Evolutionary conservation across 495 filamentous ascomycete species (phyloP), one percentile per base, ranked within the genome.

Genomic region (Hyphodiscus hymeniophilus): DNA sequence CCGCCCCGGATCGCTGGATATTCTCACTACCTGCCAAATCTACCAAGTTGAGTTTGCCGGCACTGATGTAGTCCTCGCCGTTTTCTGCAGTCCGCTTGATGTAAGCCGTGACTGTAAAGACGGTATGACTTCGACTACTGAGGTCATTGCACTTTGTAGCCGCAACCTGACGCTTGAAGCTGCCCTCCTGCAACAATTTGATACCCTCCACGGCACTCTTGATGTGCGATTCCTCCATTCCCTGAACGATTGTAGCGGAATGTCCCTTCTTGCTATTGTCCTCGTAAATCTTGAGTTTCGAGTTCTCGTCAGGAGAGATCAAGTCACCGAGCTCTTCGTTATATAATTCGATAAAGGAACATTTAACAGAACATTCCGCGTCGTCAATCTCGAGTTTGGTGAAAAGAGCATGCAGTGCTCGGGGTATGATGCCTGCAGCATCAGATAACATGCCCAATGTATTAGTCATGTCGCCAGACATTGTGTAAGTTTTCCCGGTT

Each of bases 101-200:
- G 55, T 85, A 82, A 0, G 87, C 86, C 0, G 91, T 96, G 42
- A 97, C 82, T 0, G 94, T 96, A 56, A 98, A 98, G 3, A 98
- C 82, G 0, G 92, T 97, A 55, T 98, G 92, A 66, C 89, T 94
- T 60, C 92, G 80, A 48, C 87, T 94, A 67, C 89, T 95, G 17
- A 96, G 75, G 58, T 98, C 94, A 61, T 98, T 98, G 70, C 92
- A 98, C 62, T 96, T 97, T 2, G 92, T 98, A 6, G 92, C 89
- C 1, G 92, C 94, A 31, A 97, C 94, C 62, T 97, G 92, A 15
- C 92, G 85, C 61, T 87, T 94, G 61, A 94, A 74, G 60, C 89
- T 95, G 32, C 92, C 92, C 38, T 83, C 72, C 48, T 90, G 87
- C n/a, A 98, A 75, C 35, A 95, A 71, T 58, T 84, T 82, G 61